Base-by-base conservation (phyloP, 2,329 filamentous ascomycete species). In the Aspergillus quadrilineatus region DNA sequence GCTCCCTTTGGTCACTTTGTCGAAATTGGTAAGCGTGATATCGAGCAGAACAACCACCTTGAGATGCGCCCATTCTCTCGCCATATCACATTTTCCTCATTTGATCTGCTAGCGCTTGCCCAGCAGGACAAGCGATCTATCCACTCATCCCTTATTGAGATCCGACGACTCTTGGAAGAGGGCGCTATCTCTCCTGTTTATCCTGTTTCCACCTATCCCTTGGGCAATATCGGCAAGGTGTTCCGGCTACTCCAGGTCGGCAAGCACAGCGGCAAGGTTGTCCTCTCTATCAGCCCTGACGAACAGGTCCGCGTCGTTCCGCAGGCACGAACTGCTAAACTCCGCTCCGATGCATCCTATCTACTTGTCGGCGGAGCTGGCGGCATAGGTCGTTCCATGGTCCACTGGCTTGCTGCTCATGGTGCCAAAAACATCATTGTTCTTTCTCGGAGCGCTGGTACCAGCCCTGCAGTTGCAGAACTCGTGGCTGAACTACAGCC, bases 181-280 rank as follows among this genome's bases (percentile, higher is more conserved):
- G 52, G 57, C 6, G 58, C 64, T 15, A 54, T 75, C 34, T 52
- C 55, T 10, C 69, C 71, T 0, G 69, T 75, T 22, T 46, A 60
- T 2, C 69, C 73, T 0, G 60, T 74, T 28, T 64, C 61, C 1
- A 48, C 48, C 1, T 71, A 67, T 34, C 54, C 62, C 0, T 69
- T 73, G 34, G 58, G 62, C 6, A 50, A 71, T 0, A 54, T 75
- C 5, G 29, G 57, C 1, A 56, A 61, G 1, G 73, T 70, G 0
- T 60, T 76, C 15, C 43, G 62, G 4, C 64, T 61, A 47, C 66
- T 77, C 48, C 69, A 69, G n/a, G 49, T 60, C 7, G 72, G 75
- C 0, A 66, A 65, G 9, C 74, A 76, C 50, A 68, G 71, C 1
- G 75, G 77, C 9, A 78, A 77, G 59, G 58, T 77, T 4, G 71